Conservation (phyloP, 768 basidiomycete species). For the Tylopilus rubrobrunneus region DNA sequence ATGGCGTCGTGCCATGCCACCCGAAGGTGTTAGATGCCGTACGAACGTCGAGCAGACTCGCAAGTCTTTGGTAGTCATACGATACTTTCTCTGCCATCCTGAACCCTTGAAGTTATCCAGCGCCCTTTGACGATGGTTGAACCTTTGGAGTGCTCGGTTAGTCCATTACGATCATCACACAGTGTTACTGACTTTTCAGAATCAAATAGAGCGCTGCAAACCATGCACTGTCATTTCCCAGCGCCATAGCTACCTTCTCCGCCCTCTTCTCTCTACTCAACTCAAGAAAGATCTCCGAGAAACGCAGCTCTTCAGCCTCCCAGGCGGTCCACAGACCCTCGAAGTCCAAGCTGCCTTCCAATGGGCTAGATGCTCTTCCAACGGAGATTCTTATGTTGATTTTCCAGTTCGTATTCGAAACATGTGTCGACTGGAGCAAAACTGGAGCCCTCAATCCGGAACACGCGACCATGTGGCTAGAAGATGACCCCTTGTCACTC, state of each 20-base stretch:
- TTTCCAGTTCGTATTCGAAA: slow-evolving; percentile 4
- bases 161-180: background rate
- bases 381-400: slow-evolving; percentile 7
- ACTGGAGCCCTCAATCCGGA: background rate
- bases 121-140: background rate
- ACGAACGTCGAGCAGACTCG: no score
- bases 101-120: no score
- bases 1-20: no score
- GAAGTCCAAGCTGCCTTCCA: background rate
- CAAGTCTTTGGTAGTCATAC: no score
- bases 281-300: background rate
- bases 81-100: no score
- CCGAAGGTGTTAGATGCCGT: no score
- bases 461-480: slow-evolving; percentile 1
- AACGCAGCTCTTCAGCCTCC: background rate
- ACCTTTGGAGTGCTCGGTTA: background rate
- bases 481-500: slow-evolving; percentile 8
- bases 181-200: background rate
- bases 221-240: background rate
- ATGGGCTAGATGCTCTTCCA: background rate
- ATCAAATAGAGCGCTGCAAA: background rate
- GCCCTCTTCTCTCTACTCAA: background rate
- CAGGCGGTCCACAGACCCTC: no score
- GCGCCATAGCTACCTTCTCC: background rate
- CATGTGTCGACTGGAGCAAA: background rate